Evolutionary conservation across 208 protist genomes (phyloP), one percentile per base, ranked within the genome.

Genomic region (Acanthamoeba lenticulata): DNA sequence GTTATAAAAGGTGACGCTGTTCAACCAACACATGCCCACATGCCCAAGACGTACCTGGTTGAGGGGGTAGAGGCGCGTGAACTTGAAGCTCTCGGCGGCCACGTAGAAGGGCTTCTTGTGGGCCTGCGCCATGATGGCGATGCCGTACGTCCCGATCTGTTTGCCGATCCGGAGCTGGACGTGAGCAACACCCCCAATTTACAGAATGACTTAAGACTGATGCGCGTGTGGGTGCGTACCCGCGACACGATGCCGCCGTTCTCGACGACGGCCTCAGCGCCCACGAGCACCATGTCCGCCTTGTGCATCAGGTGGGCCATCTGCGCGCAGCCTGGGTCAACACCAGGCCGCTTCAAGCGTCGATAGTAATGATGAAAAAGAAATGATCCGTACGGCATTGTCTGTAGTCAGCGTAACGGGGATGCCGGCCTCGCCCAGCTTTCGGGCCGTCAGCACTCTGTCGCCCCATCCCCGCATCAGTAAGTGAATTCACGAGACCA

Each of bases 1-100:
- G n/a, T n/a, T 19, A 65, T 19, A 65, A 24, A 65, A 24, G 24
- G 57, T n/a, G 57, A 65, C 19, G 24, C 21, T 24, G n/a, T n/a
- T n/a, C n/a, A n/a, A n/a, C n/a, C n/a, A n/a, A n/a, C n/a, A n/a
- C n/a, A n/a, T n/a, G n/a, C n/a, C n/a, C n/a, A n/a, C n/a, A n/a
- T n/a, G n/a, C n/a, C n/a, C 32, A 74, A 85, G 34, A 13, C 27
- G 1, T 57, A 89, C 81, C 32, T 99, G 99, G 69, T 97, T 98
- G 1, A 99, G 96, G 2, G 99, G 99, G 93, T 99, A 99, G 21
- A 98, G 97, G 86, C 99, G 98, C 1, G 97, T 97, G 96, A 99
- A 99, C 95, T 99, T 99, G 94, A 99, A 99, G 44, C 97, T 99
- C 90, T 99, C 99, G 45, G 98, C 99, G 44, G 99, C 98, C 6